A percentile compares a stretch with the other conserved stretches of the same genome.
phyloP scores from a whole-genome alignment of 2,329 filamentous ascomycete genomes.

The Fusarium beomiforme region DNA sequence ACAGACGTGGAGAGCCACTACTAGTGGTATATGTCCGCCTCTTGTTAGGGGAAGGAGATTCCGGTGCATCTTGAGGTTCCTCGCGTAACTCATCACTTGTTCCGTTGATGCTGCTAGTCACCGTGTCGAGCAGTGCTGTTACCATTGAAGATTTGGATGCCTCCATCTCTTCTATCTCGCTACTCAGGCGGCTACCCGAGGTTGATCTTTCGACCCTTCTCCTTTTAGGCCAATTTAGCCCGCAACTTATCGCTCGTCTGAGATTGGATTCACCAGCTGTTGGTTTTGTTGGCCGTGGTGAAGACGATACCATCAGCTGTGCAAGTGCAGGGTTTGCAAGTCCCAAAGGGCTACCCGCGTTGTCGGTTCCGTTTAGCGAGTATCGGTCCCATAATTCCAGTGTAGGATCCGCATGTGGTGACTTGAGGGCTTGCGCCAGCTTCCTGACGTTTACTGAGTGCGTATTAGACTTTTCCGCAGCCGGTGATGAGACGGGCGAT shows the following conservation, averaged over 20 bases:
- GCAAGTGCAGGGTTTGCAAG: slow-evolving; percentile 67
- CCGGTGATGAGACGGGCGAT: slow-evolving; percentile 76
- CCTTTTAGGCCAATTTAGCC: slow-evolving; percentile 76
- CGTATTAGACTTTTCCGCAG: slow-evolving; percentile 55
- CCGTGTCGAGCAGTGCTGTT: slow-evolving; percentile 73
- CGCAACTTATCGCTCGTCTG: slow-evolving; percentile 74
- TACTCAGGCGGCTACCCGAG: slow-evolving; percentile 46
- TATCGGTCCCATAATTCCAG: slow-evolving; percentile 83
- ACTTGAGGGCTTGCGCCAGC: slow-evolving; percentile 68
- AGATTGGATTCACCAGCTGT: slow-evolving; percentile 54
- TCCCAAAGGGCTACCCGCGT: slow-evolving; percentile 54
- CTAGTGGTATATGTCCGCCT: slow-evolving; percentile 41
- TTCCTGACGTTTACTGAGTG: slow-evolving; percentile 67
- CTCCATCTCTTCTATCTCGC: slow-evolving; percentile 53
- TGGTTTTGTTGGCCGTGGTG: slow-evolving; percentile 67
- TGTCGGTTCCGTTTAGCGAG: slow-evolving; percentile 58
- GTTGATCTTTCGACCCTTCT: slow-evolving; percentile 66
- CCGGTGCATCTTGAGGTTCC: slow-evolving; percentile 42
- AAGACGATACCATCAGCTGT: slow-evolving; percentile 76
- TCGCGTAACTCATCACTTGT: slow-evolving; percentile 48
- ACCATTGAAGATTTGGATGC: slow-evolving; percentile 66
- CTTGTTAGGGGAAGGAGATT: slow-evolving; percentile 59
- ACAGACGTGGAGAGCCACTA: slow-evolving; percentile 38
- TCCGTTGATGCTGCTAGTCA: slow-evolving; percentile 63
- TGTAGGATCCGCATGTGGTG: slow-evolving; percentile 76